Evolutionary conservation across 2,329 filamentous ascomycete genomes (phyloP), one percentile per base, ranked within the genome.

Genomic region (Chaetomium olivaceum): DNA sequence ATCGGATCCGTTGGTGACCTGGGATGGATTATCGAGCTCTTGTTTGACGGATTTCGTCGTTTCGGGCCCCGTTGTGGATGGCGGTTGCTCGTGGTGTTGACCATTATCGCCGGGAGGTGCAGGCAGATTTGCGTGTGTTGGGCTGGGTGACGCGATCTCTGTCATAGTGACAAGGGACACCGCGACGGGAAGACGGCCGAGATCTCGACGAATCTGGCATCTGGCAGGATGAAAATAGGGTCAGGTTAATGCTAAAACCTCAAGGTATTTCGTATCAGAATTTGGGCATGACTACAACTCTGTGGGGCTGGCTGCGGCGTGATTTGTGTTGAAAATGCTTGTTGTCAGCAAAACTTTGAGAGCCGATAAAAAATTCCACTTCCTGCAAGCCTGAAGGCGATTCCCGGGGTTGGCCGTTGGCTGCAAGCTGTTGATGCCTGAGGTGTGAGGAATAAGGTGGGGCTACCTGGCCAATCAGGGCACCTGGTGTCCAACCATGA

Each of bases 181-280:
- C 71, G 76, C 76, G 77, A 77, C 78, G 77, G 77, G 74, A 74
- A 76, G 76, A 76, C 79, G 79, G 79, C 80, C 81, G 82, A 80
- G 78, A 81, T 79, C 81, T 84, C 82, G 76, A 79, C 80, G 82
- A 80, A 80, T 79, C 75, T 79, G 77, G 82, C 86, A 89, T 88
- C 82, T 84, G 85, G 77, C 73, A 76, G 66, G 76, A 74, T 77
- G 76, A 85, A 85, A 86, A 78, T 76, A 79, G 79, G 74, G 82
- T 89, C 86, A 82, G 82, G 77, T 73, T 76, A 83, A 80, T 77
- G 73, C 76, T 80, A 78, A 71, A 70, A 72, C 72, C 78, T 81
- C 76, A 80, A 73, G 73, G 77, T 80, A 76, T 80, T 74, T 77
- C 74, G 73, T 79, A 75, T 76, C 76, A 75, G 79, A 80, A 72